A percentile compares a stretch with the other conserved stretches of the same genome.
Evolutionary conservation across 1,139 yeast species (phyloP).

Genomic region (Blastobotrys capitulatus): DNA sequence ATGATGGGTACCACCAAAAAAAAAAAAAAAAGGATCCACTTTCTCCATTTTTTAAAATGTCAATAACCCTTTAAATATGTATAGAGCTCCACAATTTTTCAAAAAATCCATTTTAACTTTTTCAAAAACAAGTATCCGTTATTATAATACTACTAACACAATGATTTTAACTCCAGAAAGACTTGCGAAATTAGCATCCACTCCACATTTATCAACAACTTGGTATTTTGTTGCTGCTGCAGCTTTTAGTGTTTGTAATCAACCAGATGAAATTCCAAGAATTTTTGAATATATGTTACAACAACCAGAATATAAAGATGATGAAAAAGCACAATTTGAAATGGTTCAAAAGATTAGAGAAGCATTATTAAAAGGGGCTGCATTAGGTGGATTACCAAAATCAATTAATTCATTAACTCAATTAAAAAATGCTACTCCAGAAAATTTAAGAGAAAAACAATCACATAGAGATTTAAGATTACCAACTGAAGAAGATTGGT

Average conservation of each 20-base stretch:
- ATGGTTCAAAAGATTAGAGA: slow-evolving; percentile 65
- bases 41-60: no score
- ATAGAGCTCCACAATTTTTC: no score
- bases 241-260: slow-evolving; percentile 73
- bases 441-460: slow-evolving; percentile 34
- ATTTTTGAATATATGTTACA: slow-evolving; percentile 69
- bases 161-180: slow-evolving; percentile 54
- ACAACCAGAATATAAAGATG: slow-evolving; percentile 24
- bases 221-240: slow-evolving; percentile 85
- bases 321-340: slow-evolving; percentile 20
- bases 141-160: no score
- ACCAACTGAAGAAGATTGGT: slow-evolving; percentile 12
- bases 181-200: slow-evolving; percentile 46
- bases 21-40: no score
- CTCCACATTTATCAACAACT: slow-evolving; percentile 48
- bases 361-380: slow-evolving; percentile 68
- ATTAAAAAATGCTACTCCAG: slow-evolving; percentile 63
- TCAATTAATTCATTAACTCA: slow-evolving; percentile 72
- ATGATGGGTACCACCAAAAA: no score
- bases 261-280: slow-evolving; percentile 73
- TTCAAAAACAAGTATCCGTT: no score
- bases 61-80: no score
- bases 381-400: slow-evolving; percentile 78
- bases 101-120: no score
- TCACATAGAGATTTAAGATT: slow-evolving; percentile 22